These are phyloP conservation scores for Aspergillus bombycis DNA, from an alignment of 2,329 filamentous ascomycete genomes.

Conservation along the genomic window DNA sequence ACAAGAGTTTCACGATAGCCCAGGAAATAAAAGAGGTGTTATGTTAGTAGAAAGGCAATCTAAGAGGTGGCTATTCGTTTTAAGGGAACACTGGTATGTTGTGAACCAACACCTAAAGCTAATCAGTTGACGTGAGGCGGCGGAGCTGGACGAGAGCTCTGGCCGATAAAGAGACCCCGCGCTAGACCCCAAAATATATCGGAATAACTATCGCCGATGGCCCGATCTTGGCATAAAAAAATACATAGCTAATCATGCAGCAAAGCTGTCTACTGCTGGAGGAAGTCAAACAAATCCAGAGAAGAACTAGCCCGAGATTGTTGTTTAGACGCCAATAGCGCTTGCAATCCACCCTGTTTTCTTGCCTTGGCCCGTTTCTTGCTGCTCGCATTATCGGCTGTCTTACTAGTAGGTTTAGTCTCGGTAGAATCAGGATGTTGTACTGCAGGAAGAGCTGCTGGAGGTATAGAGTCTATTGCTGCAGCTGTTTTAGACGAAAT, in stretches of 20 bases:
- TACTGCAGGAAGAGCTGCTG: constrained; percentile 14
- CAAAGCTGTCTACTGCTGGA: constrained; percentile 43
- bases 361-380: constrained; percentile 60
- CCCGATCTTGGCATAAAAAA: constrained; percentile 27
- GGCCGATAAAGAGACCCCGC: constrained; percentile 31
- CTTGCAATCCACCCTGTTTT: constrained; percentile 58
- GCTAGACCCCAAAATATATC: constrained; percentile 31
- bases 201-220: constrained; percentile 19
- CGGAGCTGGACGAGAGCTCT: constrained; percentile 6
- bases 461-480: constrained; percentile 13
- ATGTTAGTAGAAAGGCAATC: background rate
- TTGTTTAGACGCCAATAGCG: constrained; percentile 52
- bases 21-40: background rate
- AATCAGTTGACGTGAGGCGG: constrained; percentile 2
- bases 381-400: constrained; percentile 50
- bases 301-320: constrained; percentile 34
- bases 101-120: background rate
- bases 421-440: constrained; percentile 9
- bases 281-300: constrained; percentile 58
- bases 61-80: background rate
- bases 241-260: constrained; percentile 3
- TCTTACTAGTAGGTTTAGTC: constrained; percentile 22
- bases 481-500: constrained; percentile 16
- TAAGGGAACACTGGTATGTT: background rate
- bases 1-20: too few species aligned